Base-by-base conservation (phyloP, 2,329 filamentous ascomycete genomes). In the Colletotrichum nymphaeae region DNA sequence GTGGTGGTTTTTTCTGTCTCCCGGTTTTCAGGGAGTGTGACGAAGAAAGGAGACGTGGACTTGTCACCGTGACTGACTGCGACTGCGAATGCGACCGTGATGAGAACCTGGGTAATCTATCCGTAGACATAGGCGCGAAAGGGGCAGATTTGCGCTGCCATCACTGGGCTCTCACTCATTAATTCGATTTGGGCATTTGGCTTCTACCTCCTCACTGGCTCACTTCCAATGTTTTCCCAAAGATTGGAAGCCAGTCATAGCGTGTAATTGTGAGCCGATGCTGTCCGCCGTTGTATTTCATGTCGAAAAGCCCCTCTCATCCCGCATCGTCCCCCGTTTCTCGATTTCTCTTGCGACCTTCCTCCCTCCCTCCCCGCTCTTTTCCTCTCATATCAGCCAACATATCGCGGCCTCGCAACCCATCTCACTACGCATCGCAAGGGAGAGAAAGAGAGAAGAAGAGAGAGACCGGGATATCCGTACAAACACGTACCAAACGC, bases 361-460 rank as follows among this genome's bases (percentile, higher is more conserved):
- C 9, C 30, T 32, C 30, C 9, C 30, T 9, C 37, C 30, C 66
- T 35, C 67, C 60, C 70, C 60, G 67, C 67, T 70, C 55, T 70
- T 73, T 49, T 65, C 42, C 56, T 73, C 59, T 56, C 67, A 65
- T 65, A 26, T 65, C 62, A 70, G 49, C 70, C 67, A 70, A 62
- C 60, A 65, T 42, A 46, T 65, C 55, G 59, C 32, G 19, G 30
- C 37, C 22, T 22, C 55, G 3, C 22, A 8, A 22, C 12, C 8
- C 46, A 53, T 30, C 14, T 53, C 60, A 22, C 12, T 9, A 9
- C 16, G 42, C 42, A 49, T 49, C 42, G 42, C 42, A 49, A 49
- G 42, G 19, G 19, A 49, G 19, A 49, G 42, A 49, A 19, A 49
- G 19, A 11, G 4, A 49, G 19, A 26, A 26, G 26, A 26, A 49